phyloP scores from a whole-genome alignment of 805 yeast species.

The Zygoascus bituminiphila region DNA sequence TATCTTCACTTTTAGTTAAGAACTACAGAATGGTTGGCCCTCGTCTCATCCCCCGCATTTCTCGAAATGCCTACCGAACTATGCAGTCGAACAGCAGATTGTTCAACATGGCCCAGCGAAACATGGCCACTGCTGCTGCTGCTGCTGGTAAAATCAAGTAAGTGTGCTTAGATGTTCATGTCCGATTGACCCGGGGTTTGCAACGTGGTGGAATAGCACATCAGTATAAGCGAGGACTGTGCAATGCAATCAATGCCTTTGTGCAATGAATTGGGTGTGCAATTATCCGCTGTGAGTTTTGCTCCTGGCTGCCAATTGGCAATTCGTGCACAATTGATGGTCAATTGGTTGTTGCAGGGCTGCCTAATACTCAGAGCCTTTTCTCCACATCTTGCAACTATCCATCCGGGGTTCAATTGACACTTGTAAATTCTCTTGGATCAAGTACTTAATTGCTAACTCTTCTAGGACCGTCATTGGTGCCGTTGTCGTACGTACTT shows the following conservation, averaged over 20 bases:
- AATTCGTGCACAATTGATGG: too few species aligned
- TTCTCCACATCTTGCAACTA: too few species aligned
- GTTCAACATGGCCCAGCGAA: constrained; percentile 45
- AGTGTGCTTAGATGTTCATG: constrained; percentile 31
- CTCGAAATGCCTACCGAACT: constrained; percentile 83
- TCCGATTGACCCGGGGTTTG: neutral
- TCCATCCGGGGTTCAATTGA: too few species aligned
- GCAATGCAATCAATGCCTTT: neutral
- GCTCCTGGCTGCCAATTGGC: too few species aligned
- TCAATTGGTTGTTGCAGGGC: too few species aligned
- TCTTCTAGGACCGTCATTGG: constrained; percentile 82
- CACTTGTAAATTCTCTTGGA: too few species aligned
- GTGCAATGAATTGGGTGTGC: neutral
- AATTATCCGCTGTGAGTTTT: too few species aligned
- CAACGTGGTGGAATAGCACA: too few species aligned
- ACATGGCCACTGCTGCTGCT: constrained; percentile 69
- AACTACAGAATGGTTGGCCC: constrained; percentile 54
- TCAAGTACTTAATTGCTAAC: constrained; percentile 3
- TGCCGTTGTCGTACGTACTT: constrained; percentile 74
- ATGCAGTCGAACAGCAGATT: constrained; percentile 70
- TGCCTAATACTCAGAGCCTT: too few species aligned
- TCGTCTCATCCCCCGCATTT: constrained; percentile 34
- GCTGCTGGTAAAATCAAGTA: constrained; percentile 76
- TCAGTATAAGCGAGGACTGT: neutral
- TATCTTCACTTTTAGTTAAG: constrained; percentile 22